Conservation (phyloP, 805 yeast genomes). For the Metschnikowia proteae region DNA sequence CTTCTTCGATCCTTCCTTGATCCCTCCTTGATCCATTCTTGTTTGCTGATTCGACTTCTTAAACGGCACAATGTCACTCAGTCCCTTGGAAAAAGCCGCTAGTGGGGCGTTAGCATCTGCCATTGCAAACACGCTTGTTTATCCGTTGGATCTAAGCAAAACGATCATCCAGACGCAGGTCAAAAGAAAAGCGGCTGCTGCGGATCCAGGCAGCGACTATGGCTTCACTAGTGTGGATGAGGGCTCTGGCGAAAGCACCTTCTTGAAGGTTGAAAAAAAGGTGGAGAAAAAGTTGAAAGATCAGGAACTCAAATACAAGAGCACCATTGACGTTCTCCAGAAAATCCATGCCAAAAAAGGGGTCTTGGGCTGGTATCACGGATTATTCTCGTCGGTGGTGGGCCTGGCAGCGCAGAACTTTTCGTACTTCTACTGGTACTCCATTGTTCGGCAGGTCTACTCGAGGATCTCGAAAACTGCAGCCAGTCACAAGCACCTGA, state of each 20-base stretch:
- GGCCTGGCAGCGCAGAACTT: slow-evolving; percentile 78
- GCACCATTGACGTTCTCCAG: slow-evolving; percentile 58
- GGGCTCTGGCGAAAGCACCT: slow-evolving; percentile 18
- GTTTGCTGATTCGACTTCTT: neutral
- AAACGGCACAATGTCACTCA: slow-evolving; percentile 21
- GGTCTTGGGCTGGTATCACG: slow-evolving; percentile 65
- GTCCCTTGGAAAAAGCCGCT: slow-evolving; percentile 76
- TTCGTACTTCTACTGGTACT: slow-evolving; percentile 85
- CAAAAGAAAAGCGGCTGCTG: slow-evolving; percentile 16
- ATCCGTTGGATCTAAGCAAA: slow-evolving; percentile 76
- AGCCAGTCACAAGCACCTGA: slow-evolving; percentile 42
- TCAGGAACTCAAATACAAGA: slow-evolving; percentile 43
- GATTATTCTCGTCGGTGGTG: slow-evolving; percentile 60
- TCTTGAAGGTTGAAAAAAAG: slow-evolving; percentile 6
- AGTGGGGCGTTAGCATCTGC: slow-evolving; percentile 82
- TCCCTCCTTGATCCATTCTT: neutral
- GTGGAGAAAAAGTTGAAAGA: slow-evolving; percentile 17
- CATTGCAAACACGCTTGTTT: slow-evolving; percentile 72
- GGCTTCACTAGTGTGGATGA: slow-evolving; percentile 6
- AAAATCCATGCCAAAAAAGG: slow-evolving; percentile 61
- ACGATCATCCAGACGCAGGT: slow-evolving; percentile 74
- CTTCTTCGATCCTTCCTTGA: too few relatives aligned
- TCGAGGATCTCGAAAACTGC: slow-evolving; percentile 34
- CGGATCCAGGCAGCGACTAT: slow-evolving; percentile 3
- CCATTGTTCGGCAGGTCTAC: slow-evolving; percentile 59